These are phyloP conservation scores for Neurospora pannonica DNA, from an alignment of 495 filamentous ascomycete genomes.

Conservation along the genomic window DNA sequence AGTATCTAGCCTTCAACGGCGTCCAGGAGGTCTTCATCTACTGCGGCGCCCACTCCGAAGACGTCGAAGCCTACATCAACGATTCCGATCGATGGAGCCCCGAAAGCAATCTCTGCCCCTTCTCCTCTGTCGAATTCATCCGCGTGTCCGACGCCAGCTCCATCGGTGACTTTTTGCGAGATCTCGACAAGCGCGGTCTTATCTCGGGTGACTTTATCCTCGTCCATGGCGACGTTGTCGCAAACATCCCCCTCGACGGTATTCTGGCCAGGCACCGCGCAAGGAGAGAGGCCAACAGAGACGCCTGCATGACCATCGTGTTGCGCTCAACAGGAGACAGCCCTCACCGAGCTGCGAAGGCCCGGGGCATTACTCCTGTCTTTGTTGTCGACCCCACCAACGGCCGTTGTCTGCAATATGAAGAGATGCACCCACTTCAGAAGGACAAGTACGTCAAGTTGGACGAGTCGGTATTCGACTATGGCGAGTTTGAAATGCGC, in stretches of 20 bases:
- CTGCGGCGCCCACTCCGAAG: constrained; percentile 78
- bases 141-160: constrained; percentile 73
- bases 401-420: constrained; percentile 85
- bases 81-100: constrained; percentile 34
- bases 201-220: constrained; percentile 87
- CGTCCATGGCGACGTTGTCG: constrained; percentile 89
- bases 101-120: constrained; percentile 60
- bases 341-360: constrained; percentile 57
- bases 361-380: constrained; percentile 61
- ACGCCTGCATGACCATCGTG: constrained; percentile 98
- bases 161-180: constrained; percentile 89
- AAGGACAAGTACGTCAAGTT: constrained; percentile 50
- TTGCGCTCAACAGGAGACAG: constrained; percentile 64
- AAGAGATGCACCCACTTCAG: constrained; percentile 53
- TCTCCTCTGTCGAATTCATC: constrained; percentile 73
- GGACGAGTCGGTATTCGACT: constrained; percentile 51
- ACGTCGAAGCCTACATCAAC: constrained; percentile 76
- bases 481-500: constrained; percentile 66
- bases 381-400: constrained; percentile 78
- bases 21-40: constrained; percentile 90
- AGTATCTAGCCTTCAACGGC: constrained; percentile 89
- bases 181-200: constrained; percentile 77
- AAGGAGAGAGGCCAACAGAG: constrained; percentile 75
- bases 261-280: constrained; percentile 72
- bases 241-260: constrained; percentile 74